Evolutionary conservation across 768 basidiomycete species (phyloP).

Genomic region (Boletus patriciae): DNA sequence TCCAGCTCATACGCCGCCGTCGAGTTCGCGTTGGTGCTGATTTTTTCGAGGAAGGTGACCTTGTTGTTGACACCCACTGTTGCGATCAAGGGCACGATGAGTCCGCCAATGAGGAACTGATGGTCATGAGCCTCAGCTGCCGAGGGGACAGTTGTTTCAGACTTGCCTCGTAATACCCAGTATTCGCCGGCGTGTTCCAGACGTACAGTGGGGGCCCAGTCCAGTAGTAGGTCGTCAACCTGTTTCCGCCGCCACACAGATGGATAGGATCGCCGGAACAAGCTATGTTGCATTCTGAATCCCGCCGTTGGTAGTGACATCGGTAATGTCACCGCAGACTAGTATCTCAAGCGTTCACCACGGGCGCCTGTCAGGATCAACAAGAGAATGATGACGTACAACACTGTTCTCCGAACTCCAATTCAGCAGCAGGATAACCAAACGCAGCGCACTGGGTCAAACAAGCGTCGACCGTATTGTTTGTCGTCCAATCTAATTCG

Average conservation of each 20-base stretch:
- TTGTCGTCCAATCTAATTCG: constrained; percentile 55
- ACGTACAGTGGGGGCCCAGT: constrained; percentile 48
- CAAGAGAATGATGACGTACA: constrained; percentile 49
- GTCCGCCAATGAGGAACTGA: constrained; percentile 52
- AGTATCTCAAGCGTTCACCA: no score
- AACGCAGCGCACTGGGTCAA: constrained; percentile 66
- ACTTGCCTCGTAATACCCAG: constrained; percentile 68
- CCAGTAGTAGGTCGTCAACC: constrained; percentile 57
- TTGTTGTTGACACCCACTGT: constrained; percentile 82
- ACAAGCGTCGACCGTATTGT: constrained; percentile 66
- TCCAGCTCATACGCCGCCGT: constrained; percentile 83
- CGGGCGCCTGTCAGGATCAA: no score
- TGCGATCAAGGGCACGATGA: constrained; percentile 70
- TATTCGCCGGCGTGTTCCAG: constrained; percentile 67
- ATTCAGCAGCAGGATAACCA: constrained; percentile 70
- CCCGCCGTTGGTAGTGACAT: constrained; percentile 44
- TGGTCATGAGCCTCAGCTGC: constrained; percentile 1
- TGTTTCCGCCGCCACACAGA: constrained; percentile 60
- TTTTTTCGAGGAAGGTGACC: constrained; percentile 76
- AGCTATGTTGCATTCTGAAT: constrained; percentile 43
- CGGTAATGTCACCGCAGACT: constrained; percentile 70
- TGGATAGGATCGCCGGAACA: constrained; percentile 73
- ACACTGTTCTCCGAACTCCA: constrained; percentile 72
- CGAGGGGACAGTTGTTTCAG: no score
- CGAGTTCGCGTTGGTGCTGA: constrained; percentile 62